phyloP scores from a whole-genome alignment of 108 stramenopile species.

The Stephanodiscus triporus region DNA sequence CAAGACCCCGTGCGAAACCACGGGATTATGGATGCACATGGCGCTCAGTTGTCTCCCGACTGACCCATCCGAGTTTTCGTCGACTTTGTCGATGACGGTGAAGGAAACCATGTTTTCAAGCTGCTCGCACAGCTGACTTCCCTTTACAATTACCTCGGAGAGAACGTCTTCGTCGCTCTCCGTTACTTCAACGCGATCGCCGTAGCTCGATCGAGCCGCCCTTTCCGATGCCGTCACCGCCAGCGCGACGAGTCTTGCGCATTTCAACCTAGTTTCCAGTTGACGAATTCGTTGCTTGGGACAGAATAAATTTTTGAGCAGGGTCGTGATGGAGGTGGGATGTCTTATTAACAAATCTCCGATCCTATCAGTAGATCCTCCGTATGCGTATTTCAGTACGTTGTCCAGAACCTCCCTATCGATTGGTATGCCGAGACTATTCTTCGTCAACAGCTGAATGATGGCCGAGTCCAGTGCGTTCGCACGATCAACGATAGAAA shows the following conservation, averaged over 20 bases:
- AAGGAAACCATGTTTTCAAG: constrained; percentile 87
- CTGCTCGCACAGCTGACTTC: constrained; percentile 77
- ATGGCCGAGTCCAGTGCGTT: constrained; percentile 61
- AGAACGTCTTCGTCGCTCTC: constrained; percentile 59
- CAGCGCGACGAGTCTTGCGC: constrained; percentile 70
- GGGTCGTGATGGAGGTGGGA: constrained; percentile 62
- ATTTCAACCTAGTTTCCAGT: constrained; percentile 60
- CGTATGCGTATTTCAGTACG: constrained; percentile 57
- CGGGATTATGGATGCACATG: constrained; percentile 66
- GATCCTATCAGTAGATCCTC: constrained; percentile 49
- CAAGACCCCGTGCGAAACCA: constrained; percentile 74
- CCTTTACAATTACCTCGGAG: constrained; percentile 55
- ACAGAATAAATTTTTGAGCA: constrained; percentile 70
- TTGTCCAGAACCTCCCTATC: constrained; percentile 66
- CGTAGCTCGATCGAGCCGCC: constrained; percentile 21
- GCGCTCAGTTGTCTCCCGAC: constrained; percentile 69
- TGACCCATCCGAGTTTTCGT: constrained; percentile 37
- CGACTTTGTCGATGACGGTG: constrained; percentile 54
- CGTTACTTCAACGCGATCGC: constrained; percentile 16
- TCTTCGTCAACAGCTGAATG: constrained; percentile 57
- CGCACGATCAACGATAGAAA: constrained; percentile 25
- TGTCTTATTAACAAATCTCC: constrained; percentile 67
- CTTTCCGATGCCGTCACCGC: constrained; percentile 68
- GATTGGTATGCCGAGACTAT: constrained; percentile 58
- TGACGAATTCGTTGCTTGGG: constrained; percentile 45